Conservation (phyloP, 2,329 filamentous ascomycete genomes). For the Parascedosporium putredinis region DNA sequence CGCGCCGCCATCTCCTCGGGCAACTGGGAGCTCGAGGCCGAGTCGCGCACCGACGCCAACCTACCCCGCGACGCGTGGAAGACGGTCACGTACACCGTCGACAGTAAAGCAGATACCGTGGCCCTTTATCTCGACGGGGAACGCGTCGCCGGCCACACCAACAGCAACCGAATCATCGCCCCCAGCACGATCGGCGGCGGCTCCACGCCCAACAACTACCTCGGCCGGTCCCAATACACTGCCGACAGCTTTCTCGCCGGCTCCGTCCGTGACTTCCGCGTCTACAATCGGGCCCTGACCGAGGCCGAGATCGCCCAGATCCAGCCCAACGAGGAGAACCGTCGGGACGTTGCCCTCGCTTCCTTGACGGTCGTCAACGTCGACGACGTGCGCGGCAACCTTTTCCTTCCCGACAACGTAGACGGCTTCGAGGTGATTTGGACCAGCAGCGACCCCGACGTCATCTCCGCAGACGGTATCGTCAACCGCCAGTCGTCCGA, state of each 20-base stretch:
- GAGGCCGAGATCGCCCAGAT: constrained; percentile 11
- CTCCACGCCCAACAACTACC: constrained; percentile 14
- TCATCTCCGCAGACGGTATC: constrained; percentile 24
- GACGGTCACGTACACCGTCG: constrained; percentile 14
- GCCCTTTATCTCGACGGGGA: constrained; percentile 26
- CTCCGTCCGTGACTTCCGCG: constrained; percentile 14
- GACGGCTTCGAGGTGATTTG: constrained; percentile 23
- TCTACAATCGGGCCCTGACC: constrained; percentile 16
- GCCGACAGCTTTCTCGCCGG: constrained; percentile 15
- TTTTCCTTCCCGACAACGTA: constrained; percentile 21
- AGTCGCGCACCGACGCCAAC: constrained; percentile 10
- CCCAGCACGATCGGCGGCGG: constrained; percentile 14
- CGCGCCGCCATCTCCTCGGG: constrained; percentile 14
- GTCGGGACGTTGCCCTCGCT: constrained; percentile 11
- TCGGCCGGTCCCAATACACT: constrained; percentile 15
- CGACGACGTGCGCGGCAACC: constrained; percentile 26
- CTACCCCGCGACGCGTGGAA: constrained; percentile 14
- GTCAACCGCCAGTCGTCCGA: constrained; percentile 22
- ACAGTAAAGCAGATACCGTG: constrained; percentile 9
- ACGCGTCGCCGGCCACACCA: constrained; percentile 7
- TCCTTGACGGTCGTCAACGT: constrained; percentile 21
- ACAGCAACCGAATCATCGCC: constrained; percentile 4
- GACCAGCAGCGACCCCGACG: constrained; percentile 21
- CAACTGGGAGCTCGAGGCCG: constrained; percentile 13
- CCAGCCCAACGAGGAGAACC: background rate